phyloP scores from a whole-genome alignment of 148 eudicot genomes.

The Cornus kousa region DNA sequence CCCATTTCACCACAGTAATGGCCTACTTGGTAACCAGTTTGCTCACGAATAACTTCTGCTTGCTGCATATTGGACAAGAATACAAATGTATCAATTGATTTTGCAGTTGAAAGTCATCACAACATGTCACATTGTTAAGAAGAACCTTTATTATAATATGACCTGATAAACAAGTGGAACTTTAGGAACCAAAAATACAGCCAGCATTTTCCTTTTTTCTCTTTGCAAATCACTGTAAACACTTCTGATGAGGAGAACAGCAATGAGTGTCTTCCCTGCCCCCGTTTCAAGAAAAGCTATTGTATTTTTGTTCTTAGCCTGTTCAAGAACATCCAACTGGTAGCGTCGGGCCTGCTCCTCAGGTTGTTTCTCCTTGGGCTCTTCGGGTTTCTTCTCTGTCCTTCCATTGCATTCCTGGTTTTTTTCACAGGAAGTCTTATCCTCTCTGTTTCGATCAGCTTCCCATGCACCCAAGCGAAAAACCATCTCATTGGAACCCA shows the following conservation, averaged over 20 bases:
- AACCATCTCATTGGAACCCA: slow-evolving; percentile 71
- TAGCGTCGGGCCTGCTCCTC: slow-evolving; percentile 83
- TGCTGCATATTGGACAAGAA: slow-evolving; percentile 49
- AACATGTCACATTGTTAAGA: neutral
- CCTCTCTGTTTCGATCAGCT: slow-evolving; percentile 45
- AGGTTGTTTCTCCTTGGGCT: slow-evolving; percentile 44
- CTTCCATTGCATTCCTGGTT: slow-evolving; percentile 34
- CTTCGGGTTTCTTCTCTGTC: slow-evolving; percentile 43
- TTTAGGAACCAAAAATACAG: slow-evolving; percentile 95
- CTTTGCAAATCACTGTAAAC: slow-evolving; percentile 50
- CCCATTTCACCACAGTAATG: slow-evolving; percentile 99
- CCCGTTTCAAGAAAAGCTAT: slow-evolving; percentile 99
- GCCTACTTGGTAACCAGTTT: slow-evolving; percentile 84
- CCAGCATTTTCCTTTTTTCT: slow-evolving; percentile 70
- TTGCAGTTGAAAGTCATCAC: neutral
- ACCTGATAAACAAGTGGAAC: slow-evolving; percentile 99
- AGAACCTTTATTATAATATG: neutral
- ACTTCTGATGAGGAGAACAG: slow-evolving; percentile 84
- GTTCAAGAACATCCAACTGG: slow-evolving; percentile 96
- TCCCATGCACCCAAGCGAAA: slow-evolving; percentile 73
- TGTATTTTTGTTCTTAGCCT: slow-evolving; percentile 86
- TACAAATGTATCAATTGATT: neutral
- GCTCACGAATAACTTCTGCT: slow-evolving; percentile 97
- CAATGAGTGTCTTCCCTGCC: slow-evolving; percentile 95
- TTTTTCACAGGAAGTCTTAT: slow-evolving; percentile 38